Conservation (phyloP, 2,329 filamentous ascomycete species). For the Lachnellula willkommii region DNA sequence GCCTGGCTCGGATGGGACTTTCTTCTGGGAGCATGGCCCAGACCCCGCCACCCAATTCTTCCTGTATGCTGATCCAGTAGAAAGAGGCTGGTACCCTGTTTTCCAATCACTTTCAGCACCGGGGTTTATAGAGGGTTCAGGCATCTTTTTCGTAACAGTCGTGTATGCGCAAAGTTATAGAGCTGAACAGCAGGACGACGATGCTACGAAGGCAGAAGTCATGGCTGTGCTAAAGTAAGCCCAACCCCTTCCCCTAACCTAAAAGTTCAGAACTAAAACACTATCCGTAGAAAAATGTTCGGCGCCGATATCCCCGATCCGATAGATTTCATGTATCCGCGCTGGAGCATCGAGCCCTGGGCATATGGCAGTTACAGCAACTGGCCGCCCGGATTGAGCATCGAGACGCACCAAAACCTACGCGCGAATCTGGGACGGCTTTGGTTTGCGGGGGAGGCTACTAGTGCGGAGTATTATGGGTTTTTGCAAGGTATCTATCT, state of each 20-base stretch:
- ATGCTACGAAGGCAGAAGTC: slow-evolving; percentile 39
- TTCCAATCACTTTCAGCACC: slow-evolving; percentile 57
- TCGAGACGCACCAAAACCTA: slow-evolving; percentile 63
- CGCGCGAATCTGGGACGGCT: slow-evolving; percentile 57
- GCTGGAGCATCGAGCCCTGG: slow-evolving; percentile 43
- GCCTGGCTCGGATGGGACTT: slow-evolving; percentile 37
- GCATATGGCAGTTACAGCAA: slow-evolving; percentile 60
- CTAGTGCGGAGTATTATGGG: slow-evolving; percentile 57
- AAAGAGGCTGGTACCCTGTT: slow-evolving; percentile 44
- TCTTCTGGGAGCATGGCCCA: slow-evolving; percentile 55
- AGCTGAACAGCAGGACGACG: slow-evolving; percentile 54
- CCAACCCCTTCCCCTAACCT: too few relatives aligned
- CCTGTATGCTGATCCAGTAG: slow-evolving; percentile 17
- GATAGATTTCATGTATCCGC: slow-evolving; percentile 46
- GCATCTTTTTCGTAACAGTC: slow-evolving; percentile 62
- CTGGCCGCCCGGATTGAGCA: slow-evolving; percentile 58
- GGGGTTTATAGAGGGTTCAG: slow-evolving; percentile 55
- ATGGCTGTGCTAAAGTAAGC: slow-evolving; percentile 17
- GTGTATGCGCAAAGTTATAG: slow-evolving; percentile 51
- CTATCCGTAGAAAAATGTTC: slow-evolving; percentile 38
- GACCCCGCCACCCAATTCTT: slow-evolving; percentile 44
- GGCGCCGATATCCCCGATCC: slow-evolving; percentile 46
- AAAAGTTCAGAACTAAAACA: too few relatives aligned
- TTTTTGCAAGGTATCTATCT: slow-evolving; percentile 50
- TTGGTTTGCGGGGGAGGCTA: slow-evolving; percentile 62